Evolutionary conservation across 129 eudicot species (phyloP).

Genomic region (Tagetes erecta): DNA sequence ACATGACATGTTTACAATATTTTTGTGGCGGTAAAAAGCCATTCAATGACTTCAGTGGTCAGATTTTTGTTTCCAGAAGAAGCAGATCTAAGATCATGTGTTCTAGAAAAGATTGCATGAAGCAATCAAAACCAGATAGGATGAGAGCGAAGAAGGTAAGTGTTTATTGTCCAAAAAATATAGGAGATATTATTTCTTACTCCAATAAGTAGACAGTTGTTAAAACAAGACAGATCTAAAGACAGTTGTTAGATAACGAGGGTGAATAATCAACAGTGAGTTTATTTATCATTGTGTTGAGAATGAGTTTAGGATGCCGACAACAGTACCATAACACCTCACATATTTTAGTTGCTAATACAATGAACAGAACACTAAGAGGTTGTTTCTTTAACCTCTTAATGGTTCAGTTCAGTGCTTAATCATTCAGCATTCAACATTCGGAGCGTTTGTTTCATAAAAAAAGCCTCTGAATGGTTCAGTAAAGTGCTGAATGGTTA

Average conservation of each 20-base stretch:
- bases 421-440: too few relatives aligned
- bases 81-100: not conserved
- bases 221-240: too few relatives aligned
- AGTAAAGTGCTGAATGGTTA: too few relatives aligned
- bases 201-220: too few relatives aligned
- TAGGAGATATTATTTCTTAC: not conserved
- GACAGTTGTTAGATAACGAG: not conserved
- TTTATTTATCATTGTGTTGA: not conserved
- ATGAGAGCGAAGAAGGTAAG: not conserved
- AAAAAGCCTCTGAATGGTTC: too few relatives aligned
- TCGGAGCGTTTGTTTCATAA: too few relatives aligned
- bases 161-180: too few relatives aligned
- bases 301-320: not conserved
- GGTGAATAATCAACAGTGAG: not conserved
- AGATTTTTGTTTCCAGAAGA: not conserved
- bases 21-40: too few relatives aligned
- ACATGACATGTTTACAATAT: not conserved
- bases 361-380: not conserved
- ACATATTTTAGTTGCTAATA: not conserved
- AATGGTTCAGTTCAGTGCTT: too few relatives aligned
- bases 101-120: not conserved
- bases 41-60: not conserved
- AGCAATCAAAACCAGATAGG: not conserved
- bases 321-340: not conserved
- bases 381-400: too few relatives aligned